phyloP scores from a whole-genome alignment of 1,284 basidiomycete species.

The Athelia psychrophila region DNA sequence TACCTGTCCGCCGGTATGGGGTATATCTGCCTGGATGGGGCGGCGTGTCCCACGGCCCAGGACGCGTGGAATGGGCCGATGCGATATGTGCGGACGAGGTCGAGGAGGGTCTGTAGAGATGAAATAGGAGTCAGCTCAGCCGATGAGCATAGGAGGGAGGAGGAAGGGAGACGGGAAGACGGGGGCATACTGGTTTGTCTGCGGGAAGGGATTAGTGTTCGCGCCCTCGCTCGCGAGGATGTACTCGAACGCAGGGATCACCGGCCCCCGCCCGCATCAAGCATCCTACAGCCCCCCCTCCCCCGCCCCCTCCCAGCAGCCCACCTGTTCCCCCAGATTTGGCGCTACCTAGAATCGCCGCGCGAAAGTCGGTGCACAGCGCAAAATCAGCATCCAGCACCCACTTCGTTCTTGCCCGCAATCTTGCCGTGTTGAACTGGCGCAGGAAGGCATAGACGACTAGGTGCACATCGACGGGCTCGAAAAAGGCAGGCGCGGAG shows the following conservation, averaged over 20 bases:
- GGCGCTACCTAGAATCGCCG: too few relatives aligned
- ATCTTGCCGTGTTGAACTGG: constrained; percentile 79
- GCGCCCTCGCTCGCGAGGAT: constrained; percentile 57
- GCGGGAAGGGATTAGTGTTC: constrained; percentile 58
- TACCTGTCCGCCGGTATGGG: constrained; percentile 54
- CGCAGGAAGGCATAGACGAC: constrained; percentile 80
- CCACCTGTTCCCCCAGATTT: too few relatives aligned
- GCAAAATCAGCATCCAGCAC: constrained; percentile 87
- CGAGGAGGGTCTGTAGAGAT: constrained; percentile 46
- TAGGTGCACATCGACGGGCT: constrained; percentile 83
- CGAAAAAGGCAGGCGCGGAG: constrained; percentile 58
- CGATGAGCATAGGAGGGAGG: too few relatives aligned
- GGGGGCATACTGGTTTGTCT: constrained; percentile 50
- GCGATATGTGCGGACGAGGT: constrained; percentile 48
- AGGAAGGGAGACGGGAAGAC: too few relatives aligned
- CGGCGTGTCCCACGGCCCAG: constrained; percentile 72
- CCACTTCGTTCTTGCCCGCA: constrained; percentile 77
- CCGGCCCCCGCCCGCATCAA: constrained; percentile 63
- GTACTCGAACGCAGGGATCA: constrained; percentile 81
- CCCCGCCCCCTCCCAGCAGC: constrained; percentile 33
- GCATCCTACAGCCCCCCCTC: constrained; percentile 36
- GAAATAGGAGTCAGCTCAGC: too few relatives aligned
- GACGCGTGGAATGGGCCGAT: constrained; percentile 74
- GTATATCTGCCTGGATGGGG: constrained; percentile 67
- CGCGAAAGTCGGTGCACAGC: constrained; percentile 75